Base-by-base conservation (phyloP, 2,329 filamentous ascomycete genomes). In the Achaetomium macrosporum region DNA sequence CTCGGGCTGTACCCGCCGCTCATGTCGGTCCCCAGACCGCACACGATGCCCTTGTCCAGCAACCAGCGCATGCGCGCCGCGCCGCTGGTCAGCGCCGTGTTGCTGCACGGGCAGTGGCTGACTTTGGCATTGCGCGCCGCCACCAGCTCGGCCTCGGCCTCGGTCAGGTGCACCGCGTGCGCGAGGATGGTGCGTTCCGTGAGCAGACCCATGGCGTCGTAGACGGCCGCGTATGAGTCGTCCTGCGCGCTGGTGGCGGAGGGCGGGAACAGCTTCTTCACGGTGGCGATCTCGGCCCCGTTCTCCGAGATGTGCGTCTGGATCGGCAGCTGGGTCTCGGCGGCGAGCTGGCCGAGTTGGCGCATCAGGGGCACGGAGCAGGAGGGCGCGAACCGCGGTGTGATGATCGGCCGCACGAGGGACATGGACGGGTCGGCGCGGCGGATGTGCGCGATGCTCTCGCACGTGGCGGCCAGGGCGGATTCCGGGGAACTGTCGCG, bases 231-330 rank as follows among this genome's bases (percentile, higher is more conserved):
- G 66, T 97, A 97, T 15, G 74, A 78, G 2, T 59, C 59, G 17
- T 54, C 66, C 2, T 13, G 2, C 3, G 46, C 46, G 17, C 46
- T 46, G 5, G 51, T 53, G 17, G 16, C 9, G 29, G 41, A 13
- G 1, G n/a, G 47, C 5, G 88, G 86, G 69, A 95, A 95, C 42
- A 91, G 65, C 10, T 80, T 62, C 15, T 73, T 68, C 1, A 96
- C 91, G 0, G 95, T 78, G 3, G 72, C 73, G 36, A 92, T 73
- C 71, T 97, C 92, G 60, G 74, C 73, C 12, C 70, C 72, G 68
- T 96, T 96, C 68, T 97, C 92, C 0, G 85, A 87, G 50, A 97
- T 82, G 70, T 97, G 92, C 7, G 92, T 96, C 72, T 97, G 92
- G 36, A 91, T 76, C 0, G 86, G 85, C 3, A 92, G 73, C 25